Conservation (phyloP, 2,329 filamentous ascomycete genomes). For the Aspergillus neoniger region DNA sequence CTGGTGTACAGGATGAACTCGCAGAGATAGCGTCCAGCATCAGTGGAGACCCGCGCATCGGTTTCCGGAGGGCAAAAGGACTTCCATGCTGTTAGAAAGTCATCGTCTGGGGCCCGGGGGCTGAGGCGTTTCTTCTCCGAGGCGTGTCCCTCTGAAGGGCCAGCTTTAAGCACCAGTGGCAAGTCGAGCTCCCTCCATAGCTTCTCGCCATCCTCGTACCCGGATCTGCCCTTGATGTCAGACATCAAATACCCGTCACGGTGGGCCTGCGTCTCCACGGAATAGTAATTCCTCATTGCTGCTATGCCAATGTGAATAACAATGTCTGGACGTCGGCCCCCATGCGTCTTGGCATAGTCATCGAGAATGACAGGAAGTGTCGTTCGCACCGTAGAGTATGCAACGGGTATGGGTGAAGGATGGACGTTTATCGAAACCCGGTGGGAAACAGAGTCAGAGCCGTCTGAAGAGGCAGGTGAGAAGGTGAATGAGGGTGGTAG, state of each 20-base stretch:
- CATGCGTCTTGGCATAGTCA: slow-evolving; percentile 42
- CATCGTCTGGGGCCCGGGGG: slow-evolving; percentile 35
- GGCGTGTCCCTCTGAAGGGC: slow-evolving; percentile 27
- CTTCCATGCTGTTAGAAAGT: slow-evolving; percentile 40
- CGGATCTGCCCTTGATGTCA: slow-evolving; percentile 65
- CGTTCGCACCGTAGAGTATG: slow-evolving; percentile 66
- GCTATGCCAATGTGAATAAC: slow-evolving; percentile 82
- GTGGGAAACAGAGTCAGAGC: slow-evolving; percentile 25
- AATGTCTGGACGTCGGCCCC: slow-evolving; percentile 58
- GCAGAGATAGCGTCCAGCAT: slow-evolving; percentile 73
- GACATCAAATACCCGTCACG: slow-evolving; percentile 69
- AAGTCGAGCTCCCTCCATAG: slow-evolving; percentile 55
- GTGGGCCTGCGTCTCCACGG: slow-evolving; percentile 69
- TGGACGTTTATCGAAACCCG: slow-evolving; percentile 53
- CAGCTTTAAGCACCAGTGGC: slow-evolving; percentile 57
- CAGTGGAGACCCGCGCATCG: slow-evolving; percentile 62
- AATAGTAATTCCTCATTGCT: slow-evolving; percentile 63
- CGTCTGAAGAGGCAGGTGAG: slow-evolving; percentile 19
- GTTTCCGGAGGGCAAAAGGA: slow-evolving; percentile 31
- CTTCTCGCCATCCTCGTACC: slow-evolving; percentile 49
- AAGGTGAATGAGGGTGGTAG: slow-evolving; percentile 67
- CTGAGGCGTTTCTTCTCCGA: slow-evolving; percentile 13
- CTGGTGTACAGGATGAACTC: slow-evolving; percentile 78
- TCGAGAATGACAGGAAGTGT: slow-evolving; percentile 66
- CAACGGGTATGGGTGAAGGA: slow-evolving; percentile 68